These are phyloP conservation scores for Citrus trifoliata DNA, from an alignment of 345 rosid genomes.

Conservation along the genomic window DNA sequence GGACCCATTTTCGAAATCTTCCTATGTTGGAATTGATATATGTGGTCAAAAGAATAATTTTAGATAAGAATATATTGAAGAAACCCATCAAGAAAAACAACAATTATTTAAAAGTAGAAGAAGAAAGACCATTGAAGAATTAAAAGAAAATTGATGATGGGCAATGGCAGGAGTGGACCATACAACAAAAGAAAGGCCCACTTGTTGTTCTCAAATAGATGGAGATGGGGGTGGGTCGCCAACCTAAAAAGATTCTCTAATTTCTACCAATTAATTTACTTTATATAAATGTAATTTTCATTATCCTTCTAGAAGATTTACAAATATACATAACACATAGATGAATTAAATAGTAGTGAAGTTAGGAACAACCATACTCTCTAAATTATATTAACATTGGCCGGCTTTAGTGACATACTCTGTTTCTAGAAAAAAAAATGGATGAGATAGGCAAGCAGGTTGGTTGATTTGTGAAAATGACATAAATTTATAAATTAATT, in stretches of 20 bases:
- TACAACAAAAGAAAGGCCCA: background rate
- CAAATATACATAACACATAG: background rate
- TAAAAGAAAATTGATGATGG: background rate
- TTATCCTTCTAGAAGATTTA: conserved; percentile 18
- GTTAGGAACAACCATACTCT: background rate
- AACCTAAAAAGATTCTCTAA: conserved; percentile 16
- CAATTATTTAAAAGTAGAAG: background rate
- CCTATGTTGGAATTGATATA: background rate
- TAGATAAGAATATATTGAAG: background rate
- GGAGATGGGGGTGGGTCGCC: conserved; percentile 5
- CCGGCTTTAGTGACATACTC: conserved; percentile 18
- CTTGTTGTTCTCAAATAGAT: background rate
- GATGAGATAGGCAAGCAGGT: conserved; percentile 5
- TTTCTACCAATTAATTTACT: background rate
- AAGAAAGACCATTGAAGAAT: background rate
- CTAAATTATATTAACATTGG: background rate
- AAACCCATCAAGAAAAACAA: too few relatives aligned
- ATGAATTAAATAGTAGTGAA: background rate
- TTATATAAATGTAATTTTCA: too few relatives aligned
- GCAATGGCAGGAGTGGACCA: background rate
- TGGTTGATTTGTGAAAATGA: conserved; percentile 20
- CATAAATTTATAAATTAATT: background rate
- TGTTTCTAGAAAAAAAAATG: conserved; percentile 7
- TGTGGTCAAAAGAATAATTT: conserved; percentile 1
- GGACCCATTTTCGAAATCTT: conserved; percentile 1